Evolutionary conservation across 78 protist species (phyloP).

Genomic region (Monocercomonoides exilis): DNA sequence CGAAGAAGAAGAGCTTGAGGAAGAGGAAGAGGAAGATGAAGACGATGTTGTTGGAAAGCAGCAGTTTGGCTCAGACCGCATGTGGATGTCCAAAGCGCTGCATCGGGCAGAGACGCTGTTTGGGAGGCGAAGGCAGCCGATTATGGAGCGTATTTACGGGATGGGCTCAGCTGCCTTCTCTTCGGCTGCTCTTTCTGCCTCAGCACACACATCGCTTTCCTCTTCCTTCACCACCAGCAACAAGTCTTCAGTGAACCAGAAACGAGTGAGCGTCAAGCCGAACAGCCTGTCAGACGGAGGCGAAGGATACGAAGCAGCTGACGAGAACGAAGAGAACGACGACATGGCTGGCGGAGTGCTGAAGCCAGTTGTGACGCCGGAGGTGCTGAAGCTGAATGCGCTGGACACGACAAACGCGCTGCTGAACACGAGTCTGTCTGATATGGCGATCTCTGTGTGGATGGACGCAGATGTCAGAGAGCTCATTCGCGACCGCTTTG

Average conservation of each 20-base stretch:
- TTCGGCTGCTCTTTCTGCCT: not conserved
- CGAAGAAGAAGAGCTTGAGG: not conserved
- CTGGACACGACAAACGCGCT: not conserved
- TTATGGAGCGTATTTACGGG: not conserved
- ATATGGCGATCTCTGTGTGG: not conserved
- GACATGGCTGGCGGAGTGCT: not conserved
- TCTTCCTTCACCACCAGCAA: not conserved
- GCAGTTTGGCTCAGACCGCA: not conserved
- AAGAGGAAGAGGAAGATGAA: not conserved
- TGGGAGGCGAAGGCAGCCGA: not conserved
- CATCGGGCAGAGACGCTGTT: not conserved
- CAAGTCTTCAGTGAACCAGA: not conserved
- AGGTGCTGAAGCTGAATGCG: not conserved
- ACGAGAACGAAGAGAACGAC: not conserved
- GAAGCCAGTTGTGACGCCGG: not conserved
- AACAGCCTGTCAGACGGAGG: too few species aligned
- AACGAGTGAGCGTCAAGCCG: too few species aligned
- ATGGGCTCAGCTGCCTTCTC: not conserved
- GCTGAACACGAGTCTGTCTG: not conserved
- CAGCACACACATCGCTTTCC: too few species aligned
- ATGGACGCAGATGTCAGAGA: not conserved
- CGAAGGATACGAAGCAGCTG: too few species aligned
- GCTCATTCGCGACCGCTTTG: constrained; percentile 44
- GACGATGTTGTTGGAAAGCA: not conserved
- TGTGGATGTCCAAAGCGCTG: not conserved